Conservation (phyloP, 1,284 basidiomycete genomes). For the Cutaneotrichosporon spelunceum region DNA sequence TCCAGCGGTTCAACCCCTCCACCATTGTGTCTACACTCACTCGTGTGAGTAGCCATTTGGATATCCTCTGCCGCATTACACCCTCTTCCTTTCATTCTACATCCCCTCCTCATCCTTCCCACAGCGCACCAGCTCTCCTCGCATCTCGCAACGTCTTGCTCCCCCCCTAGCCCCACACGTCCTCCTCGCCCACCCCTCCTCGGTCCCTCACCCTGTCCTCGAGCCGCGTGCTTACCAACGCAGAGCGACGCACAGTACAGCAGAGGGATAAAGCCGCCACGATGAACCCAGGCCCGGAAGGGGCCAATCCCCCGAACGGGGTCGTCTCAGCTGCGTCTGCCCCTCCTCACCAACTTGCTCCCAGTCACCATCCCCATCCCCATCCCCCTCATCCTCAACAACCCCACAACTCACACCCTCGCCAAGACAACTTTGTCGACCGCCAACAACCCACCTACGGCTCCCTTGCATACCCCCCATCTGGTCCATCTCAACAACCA, state of each 20-base stretch:
- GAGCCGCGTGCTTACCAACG: constrained; percentile 1
- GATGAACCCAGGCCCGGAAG: constrained; percentile 8
- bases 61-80: too few species aligned
- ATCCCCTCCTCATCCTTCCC: constrained; percentile 12
- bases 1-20: too few species aligned
- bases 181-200: neutral
- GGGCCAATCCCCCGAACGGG: constrained; percentile 15
- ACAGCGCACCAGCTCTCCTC: constrained; percentile 1
- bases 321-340: constrained; percentile 1
- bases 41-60: neutral
- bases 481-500: constrained; percentile 21
- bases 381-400: constrained; percentile 8
- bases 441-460: constrained; percentile 19
- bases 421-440: constrained; percentile 15
- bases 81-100: constrained; percentile 1
- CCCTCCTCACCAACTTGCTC: neutral
- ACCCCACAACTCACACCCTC: constrained; percentile 16
- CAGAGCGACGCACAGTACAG: neutral
- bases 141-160: neutral
- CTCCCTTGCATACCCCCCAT: constrained; percentile 20
- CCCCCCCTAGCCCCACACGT: neutral
- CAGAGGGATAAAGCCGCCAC: neutral
- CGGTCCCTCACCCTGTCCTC: neutral
- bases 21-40: too few species aligned
- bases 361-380: neutral